Conservation (phyloP, 306 rosid species). For the Vachellia pachyceras region DNA sequence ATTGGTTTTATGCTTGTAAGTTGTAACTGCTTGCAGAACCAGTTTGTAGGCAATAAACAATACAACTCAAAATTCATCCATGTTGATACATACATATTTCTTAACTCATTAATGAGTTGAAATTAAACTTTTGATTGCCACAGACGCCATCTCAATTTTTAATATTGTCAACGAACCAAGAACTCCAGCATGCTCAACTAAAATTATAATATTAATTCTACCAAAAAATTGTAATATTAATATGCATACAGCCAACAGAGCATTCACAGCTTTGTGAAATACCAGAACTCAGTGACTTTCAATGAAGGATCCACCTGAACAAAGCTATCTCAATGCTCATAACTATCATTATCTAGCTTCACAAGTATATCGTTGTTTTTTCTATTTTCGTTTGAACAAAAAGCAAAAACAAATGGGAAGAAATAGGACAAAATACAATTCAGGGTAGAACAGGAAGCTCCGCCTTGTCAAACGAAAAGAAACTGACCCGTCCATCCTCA, state of each 20-base stretch:
- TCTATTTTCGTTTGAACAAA: not conserved
- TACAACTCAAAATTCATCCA: too few relatives aligned
- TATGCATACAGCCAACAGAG: not conserved
- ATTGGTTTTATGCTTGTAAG: not conserved
- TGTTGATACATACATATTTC: too few relatives aligned
- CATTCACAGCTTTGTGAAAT: not conserved
- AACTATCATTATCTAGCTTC: not conserved
- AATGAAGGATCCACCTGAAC: not conserved
- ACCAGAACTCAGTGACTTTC: not conserved
- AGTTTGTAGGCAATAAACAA: too few relatives aligned
- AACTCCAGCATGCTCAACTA: not conserved
- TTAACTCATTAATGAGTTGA: not conserved
- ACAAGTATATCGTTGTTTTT: not conserved
- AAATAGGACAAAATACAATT: not conserved
- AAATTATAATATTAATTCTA: not conserved
- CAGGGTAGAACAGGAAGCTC: conserved; percentile 72
- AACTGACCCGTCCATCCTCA: conserved; percentile 71
- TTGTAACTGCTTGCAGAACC: too few relatives aligned
- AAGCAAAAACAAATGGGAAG: not conserved
- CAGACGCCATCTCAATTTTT: not conserved
- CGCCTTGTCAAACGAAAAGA: conserved; percentile 71
- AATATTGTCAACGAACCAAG: not conserved
- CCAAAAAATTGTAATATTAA: not conserved
- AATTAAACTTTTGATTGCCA: not conserved
- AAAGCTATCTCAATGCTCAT: not conserved